Base-by-base conservation (phyloP, 768 basidiomycete genomes). In the Pleurotus tuber-regium region DNA sequence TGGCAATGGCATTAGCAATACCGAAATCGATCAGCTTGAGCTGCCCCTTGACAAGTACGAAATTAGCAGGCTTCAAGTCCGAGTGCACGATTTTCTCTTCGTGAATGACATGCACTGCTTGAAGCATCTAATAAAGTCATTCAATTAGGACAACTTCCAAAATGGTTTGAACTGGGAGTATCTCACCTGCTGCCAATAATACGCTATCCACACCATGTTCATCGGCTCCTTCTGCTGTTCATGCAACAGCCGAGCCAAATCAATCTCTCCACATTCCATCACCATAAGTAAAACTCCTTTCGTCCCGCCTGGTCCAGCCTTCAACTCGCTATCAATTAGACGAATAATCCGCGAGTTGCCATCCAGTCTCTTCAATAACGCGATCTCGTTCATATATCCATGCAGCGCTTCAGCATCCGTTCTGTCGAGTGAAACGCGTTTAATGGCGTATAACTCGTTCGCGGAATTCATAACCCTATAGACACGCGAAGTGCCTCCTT, bases 31-130 rank as follows among this genome's bases (percentile, higher is more conserved):
- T 99, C 56, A 99, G 73, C 77, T 99, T 99, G 51, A 99, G 75
- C 58, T 92, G 88, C 4, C 96, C 96, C 53, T 87, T 86, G 51
- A 98, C 96, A 25, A 99, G 76, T 18, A 99, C 95, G 58, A 99
- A 99, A 68, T 99, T 99, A 3, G 97, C 96, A 4, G 96, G 96
- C 66, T 99, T 99, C 50, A 98, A 77, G 68, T 99, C 96, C 16
- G 95, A 96, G 69, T 99, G 96, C 2, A 99, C 96, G 55, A 99
- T 97, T 70, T 96, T 96, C 71, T 97, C 94, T 57, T 96, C 91
- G 62, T 99, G 96, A 48, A 98, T 96, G 50, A 98, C 87, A 53
- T 97, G 90, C n/a, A 99, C 96, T 1, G 95, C 95, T 75, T 97
- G 87, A 43, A 99, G 72, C 93, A 99, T 99, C 95, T 98, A 62